phyloP scores from a whole-genome alignment of 352 stramenopile genomes.

The Plasmopara viticola region DNA sequence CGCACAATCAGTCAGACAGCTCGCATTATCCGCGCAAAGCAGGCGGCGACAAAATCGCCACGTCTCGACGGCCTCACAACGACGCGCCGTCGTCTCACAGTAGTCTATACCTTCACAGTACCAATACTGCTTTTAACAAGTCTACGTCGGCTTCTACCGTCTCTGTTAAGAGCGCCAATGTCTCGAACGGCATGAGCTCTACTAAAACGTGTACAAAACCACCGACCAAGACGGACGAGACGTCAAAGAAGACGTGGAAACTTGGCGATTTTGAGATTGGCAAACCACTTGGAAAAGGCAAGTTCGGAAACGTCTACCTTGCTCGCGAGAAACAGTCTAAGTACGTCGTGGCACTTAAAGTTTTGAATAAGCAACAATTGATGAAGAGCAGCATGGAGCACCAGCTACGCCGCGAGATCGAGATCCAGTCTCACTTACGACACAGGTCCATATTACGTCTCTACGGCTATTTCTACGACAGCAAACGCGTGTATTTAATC shows the following conservation, averaged over 20 bases:
- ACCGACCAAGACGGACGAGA: conserved; percentile 12
- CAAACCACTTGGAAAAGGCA: conserved; percentile 95
- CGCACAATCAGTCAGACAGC: conserved; percentile 24
- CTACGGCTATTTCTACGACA: conserved; percentile 99
- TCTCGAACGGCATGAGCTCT: neutral
- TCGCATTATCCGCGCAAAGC: conserved; percentile 28
- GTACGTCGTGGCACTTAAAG: conserved; percentile 99
- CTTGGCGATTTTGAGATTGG: conserved; percentile 99
- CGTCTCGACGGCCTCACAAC: conserved; percentile 15
- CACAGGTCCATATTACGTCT: conserved; percentile 97
- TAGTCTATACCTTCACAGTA: conserved; percentile 19
- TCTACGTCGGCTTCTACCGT: conserved; percentile 3
- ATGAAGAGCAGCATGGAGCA: conserved; percentile 97
- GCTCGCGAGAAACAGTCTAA: conserved; percentile 96
- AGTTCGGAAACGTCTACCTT: conserved; percentile 99
- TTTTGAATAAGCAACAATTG: conserved; percentile 97
- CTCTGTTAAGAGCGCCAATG: conserved; percentile 7
- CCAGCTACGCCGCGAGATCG: conserved; percentile 98
- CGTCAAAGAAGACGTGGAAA: conserved; percentile 75
- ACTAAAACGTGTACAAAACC: conserved; percentile 1
- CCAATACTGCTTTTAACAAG: conserved; percentile 11
- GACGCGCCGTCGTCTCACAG: conserved; percentile 15
- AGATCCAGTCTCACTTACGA: conserved; percentile 98
- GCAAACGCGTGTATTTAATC: conserved; percentile 99
- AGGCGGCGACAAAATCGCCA: conserved; percentile 12